These are phyloP conservation scores for Lipomyces japonicus DNA, from an alignment of 805 yeast species.

Conservation along the genomic window DNA sequence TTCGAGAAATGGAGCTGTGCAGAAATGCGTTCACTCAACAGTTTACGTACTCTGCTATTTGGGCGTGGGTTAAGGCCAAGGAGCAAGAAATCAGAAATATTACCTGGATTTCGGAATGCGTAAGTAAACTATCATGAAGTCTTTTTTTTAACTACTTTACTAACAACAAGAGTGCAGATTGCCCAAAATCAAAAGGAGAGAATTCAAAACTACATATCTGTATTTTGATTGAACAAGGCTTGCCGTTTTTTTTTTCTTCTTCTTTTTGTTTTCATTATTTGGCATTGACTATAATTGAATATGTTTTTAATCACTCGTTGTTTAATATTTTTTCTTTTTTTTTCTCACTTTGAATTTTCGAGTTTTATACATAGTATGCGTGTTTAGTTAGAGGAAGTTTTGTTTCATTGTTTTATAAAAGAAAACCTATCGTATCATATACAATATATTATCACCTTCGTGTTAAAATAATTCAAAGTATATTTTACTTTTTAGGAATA, in stretches of 20 bases:
- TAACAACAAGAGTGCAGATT: constrained; percentile 42
- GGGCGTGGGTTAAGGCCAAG: constrained; percentile 95
- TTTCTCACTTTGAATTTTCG: not conserved
- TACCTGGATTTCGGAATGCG: constrained; percentile 99
- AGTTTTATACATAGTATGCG: not conserved
- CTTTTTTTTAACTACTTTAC: not conserved
- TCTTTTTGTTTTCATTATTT: not conserved
- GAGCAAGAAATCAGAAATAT: constrained; percentile 97
- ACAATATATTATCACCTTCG: not conserved
- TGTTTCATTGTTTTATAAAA: no score
- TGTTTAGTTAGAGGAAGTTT: not conserved
- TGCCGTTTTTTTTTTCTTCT: not conserved
- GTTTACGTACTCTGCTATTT: constrained; percentile 80
- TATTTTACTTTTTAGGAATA: not conserved
- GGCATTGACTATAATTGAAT: not conserved
- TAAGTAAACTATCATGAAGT: constrained; percentile 1
- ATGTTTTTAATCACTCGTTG: not conserved
- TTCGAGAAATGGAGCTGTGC: constrained; percentile 86
- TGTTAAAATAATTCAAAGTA: not conserved
- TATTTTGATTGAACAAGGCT: constrained; percentile 48
- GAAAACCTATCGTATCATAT: no score
- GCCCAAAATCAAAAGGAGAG: constrained; percentile 97
- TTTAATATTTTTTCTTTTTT: not conserved
- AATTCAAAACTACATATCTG: constrained; percentile 84
- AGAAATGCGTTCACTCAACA: constrained; percentile 86